Evolutionary conservation across 169 alveolate genomes (phyloP).

Genomic region (Cryptosporidium tyzzeri): DNA sequence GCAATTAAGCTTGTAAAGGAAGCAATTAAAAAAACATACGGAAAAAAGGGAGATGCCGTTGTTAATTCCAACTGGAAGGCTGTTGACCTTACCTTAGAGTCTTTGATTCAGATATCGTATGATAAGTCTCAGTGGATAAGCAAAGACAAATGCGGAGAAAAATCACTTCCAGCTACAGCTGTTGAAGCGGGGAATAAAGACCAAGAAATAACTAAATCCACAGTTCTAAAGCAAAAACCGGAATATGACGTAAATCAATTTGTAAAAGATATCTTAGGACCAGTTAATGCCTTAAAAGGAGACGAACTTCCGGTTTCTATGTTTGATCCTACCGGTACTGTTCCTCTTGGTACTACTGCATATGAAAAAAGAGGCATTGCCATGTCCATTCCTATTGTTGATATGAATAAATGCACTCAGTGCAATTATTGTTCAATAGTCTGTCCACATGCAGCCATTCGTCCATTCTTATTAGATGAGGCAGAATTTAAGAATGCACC

Average conservation of each 20-base stretch:
- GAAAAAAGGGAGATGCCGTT: conserved; percentile 79
- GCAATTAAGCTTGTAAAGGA: conserved; percentile 78
- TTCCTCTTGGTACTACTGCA: conserved; percentile 79
- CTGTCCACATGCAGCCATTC: conserved; percentile 82
- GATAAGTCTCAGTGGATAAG: conserved; percentile 16
- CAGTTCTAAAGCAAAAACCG: neutral
- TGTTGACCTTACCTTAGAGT: conserved; percentile 74
- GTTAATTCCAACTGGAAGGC: conserved; percentile 76
- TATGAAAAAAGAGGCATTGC: conserved; percentile 82
- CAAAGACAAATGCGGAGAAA: conserved; percentile 9
- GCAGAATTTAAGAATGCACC: conserved; percentile 78
- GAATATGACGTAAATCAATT: conserved; percentile 5
- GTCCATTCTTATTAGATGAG: conserved; percentile 80
- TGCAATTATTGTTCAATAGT: conserved; percentile 81
- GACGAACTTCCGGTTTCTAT: conserved; percentile 78
- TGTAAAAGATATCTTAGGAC: conserved; percentile 38
- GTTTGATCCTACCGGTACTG: conserved; percentile 80
- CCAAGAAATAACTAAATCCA: neutral
- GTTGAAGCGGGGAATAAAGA: neutral
- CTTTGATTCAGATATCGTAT: conserved; percentile 57
- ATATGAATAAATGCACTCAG: conserved; percentile 83
- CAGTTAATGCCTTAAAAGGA: conserved; percentile 77
- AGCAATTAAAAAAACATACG: conserved; percentile 81
- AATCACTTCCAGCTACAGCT: neutral
- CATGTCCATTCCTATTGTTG: conserved; percentile 80